Evolutionary conservation across 2,329 filamentous ascomycete species (phyloP).

Genomic region (Amauroascus niger): DNA sequence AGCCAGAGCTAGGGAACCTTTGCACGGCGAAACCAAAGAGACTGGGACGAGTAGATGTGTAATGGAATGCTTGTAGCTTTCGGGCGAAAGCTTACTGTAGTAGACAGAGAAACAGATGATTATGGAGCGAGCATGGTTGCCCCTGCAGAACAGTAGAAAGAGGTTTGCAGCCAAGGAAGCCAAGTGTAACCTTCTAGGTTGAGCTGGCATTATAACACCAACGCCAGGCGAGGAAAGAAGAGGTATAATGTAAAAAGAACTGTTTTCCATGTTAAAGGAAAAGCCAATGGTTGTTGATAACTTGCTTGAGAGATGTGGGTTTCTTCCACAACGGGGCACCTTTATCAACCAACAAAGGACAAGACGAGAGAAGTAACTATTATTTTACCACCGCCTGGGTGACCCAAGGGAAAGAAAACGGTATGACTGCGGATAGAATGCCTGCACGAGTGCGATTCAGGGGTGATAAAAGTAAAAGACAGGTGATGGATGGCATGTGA

Average conservation of each 20-base stretch:
- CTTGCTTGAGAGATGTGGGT: background rate
- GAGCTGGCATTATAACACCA: background rate
- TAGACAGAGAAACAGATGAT: background rate
- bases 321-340: background rate
- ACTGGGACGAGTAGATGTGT: background rate
- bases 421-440: background rate
- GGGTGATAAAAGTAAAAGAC: background rate
- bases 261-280: background rate
- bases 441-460: background rate
- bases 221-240: background rate
- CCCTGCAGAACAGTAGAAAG: background rate
- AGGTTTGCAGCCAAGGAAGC: conserved; percentile 1
- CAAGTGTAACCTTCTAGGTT: conserved; percentile 11
- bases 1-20: background rate
- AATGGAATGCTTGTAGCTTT: background rate
- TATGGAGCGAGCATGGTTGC: background rate
- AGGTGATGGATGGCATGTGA: background rate
- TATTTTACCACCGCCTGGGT: no score
- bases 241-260: background rate
- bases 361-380: background rate
- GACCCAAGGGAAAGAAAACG: no score
- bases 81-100: background rate
- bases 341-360: background rate
- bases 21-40: background rate
- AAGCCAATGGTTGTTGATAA: background rate